phyloP scores from a whole-genome alignment of 768 basidiomycete species.

The Xerocomellus chrysenteron region DNA sequence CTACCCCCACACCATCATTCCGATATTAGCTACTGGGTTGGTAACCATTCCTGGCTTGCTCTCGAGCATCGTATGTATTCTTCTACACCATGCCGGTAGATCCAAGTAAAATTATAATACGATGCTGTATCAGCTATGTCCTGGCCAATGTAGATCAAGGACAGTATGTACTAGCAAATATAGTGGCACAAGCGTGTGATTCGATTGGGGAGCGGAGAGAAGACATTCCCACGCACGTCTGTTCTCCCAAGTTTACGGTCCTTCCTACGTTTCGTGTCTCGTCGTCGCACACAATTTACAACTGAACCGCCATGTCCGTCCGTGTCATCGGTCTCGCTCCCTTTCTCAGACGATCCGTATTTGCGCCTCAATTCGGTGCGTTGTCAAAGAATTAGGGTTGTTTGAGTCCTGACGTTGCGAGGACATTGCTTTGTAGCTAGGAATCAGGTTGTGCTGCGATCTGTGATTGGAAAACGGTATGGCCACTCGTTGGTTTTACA shows the following conservation, averaged over 20 bases:
- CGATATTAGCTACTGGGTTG: not conserved
- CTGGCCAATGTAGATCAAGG: too few relatives aligned
- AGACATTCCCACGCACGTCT: constrained; percentile 21
- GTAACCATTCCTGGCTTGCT: constrained; percentile 12
- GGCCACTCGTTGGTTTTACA: not conserved
- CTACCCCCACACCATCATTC: not conserved
- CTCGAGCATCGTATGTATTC: constrained; percentile 8
- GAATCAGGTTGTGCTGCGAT: constrained; percentile 38
- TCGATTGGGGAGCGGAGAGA: not conserved
- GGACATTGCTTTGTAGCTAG: constrained; percentile 32
- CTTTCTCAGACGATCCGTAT: constrained; percentile 50
- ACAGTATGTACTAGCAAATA: too few relatives aligned
- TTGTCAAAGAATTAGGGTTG: not conserved
- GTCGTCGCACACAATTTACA: not conserved
- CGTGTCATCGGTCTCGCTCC: constrained; percentile 60
- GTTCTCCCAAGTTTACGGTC: not conserved
- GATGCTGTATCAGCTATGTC: too few relatives aligned
- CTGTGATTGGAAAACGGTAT: constrained; percentile 43
- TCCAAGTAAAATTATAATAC: not conserved
- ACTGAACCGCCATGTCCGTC: constrained; percentile 35
- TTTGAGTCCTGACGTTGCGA: not conserved
- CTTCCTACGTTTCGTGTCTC: not conserved
- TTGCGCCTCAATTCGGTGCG: constrained; percentile 35
- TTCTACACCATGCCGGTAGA: constrained; percentile 1
- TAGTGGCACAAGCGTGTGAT: constrained; percentile 7